Base-by-base conservation (phyloP, 495 filamentous ascomycete genomes). In the Podospora bellae-mahoneyi region DNA sequence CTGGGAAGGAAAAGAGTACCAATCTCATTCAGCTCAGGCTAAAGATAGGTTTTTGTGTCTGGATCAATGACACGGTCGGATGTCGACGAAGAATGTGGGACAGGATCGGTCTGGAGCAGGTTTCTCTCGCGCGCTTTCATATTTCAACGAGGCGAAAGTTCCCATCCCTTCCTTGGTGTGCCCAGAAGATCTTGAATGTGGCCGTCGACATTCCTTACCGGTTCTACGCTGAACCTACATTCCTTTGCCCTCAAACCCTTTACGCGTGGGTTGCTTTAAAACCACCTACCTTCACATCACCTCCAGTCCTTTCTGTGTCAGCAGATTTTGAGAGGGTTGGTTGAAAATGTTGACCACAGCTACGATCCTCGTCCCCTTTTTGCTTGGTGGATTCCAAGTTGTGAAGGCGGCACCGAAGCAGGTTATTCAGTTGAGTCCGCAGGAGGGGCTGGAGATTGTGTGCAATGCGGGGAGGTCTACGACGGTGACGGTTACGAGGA, bases 401-500 rank as follows among this genome's bases (percentile, higher is more conserved):
- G 39, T 48, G 5, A 48, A 10, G 20, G 28, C 61, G 5, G 61
- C 61, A 16, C 27, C 61, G 19, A 28, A 28, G 28, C 61, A 63
- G 30, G 32, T 63, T 7, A n/a, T 63, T 19, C 18, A 63, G 34
- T 18, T 63, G 1, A 32, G 4, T 23, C 27, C 61, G 10, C 9
- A 39, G 32, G 28, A 63, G 15, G 19, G 9, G 15, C 26, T 48
- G 7, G 61, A 63, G 61, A 32, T 63, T 20, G 16, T 39, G 7
- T 63, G 61, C 32, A 63, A 63, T 48, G 61, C 61, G 5, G 30
- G 3, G 18, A 32, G 4, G 18, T 16, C 23, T 18, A 5, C 7
- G 26, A 53, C 66, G 23, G 66, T 66, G 30, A 66, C 69, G 13
- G 69, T 68, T n/a, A 66, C 69, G 7, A 62, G 20, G 44, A 66